Evolutionary conservation across 2,329 filamentous ascomycete genomes (phyloP), one percentile per base, ranked within the genome.

Genomic region (Paracoccidioides lutzii): DNA sequence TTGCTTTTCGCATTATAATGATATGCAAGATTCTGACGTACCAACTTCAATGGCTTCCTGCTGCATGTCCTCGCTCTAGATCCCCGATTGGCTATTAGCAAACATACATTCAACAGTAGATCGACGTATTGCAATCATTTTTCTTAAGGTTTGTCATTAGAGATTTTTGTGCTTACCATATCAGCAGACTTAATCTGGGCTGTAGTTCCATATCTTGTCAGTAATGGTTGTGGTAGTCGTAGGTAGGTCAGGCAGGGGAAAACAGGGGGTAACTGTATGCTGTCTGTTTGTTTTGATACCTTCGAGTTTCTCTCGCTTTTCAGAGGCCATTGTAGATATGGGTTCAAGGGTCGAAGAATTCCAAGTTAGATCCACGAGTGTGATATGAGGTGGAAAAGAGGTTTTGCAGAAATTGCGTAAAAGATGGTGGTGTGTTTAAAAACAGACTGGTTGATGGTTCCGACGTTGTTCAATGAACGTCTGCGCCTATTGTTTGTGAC

Each of bases 111-210:
- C 46, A 33, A 32, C n/a, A 57, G 58, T 54, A 42, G 46, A 54
- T 33, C 2, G 56, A 56, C 50, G 32, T 55, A 15, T 6, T 40
- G 10, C 37, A 5, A 37, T 35, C 54, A 48, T 52, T 77, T 73
- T 80, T 51, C 22, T 14, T 28, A 40, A 10, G 48, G 12, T 41
- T 5, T 12, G 14, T 9, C 28, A 52, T 43, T 32, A 38, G 6
- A 9, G 28, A n/a, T 35, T 50, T 50, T 32, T n/a, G 30, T 32
- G 33, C 53, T 54, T 44, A 97, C 93, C 93, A 98, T 98, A 71
- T 98, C 93, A 58, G 89, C 91, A 64, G 90, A 95, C 79, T 98
- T 98, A 74, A 98, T 85, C 76, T 95, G 90, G 60, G 89, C 93
- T 98, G 67, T 62, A 65, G 32, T 55, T 52, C n/a, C 52, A 49